Evolutionary conservation across 1,284 basidiomycete genomes (phyloP), one percentile per base, ranked within the genome.

Genomic region (Sporisorium graminicola): DNA sequence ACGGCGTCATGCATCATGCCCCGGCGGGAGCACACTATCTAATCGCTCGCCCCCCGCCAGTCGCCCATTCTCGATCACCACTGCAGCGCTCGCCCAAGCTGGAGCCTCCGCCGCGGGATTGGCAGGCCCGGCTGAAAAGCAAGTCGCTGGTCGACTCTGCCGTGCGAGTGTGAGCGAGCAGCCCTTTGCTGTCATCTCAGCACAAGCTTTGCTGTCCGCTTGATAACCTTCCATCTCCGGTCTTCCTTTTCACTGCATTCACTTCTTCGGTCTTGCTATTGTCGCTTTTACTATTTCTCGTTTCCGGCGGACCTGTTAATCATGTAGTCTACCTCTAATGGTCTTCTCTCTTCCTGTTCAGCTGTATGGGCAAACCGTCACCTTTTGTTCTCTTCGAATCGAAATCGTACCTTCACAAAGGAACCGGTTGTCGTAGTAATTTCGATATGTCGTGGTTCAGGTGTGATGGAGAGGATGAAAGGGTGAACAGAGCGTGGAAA

Each of bases 111-210:
- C 58, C 62, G 27, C 58, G 72, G n/a, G 66, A 74, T 37, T 74
- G 72, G 72, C 62, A 68, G n/a, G 33, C 42, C 2, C 62, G 62
- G 14, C 49, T 69, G 8, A 66, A 74, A n/a, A 65, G 58, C 63
- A 69, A 65, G 62, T 59, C 62, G 40, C 62, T 69, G 29, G 58
- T 69, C 43, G 62, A 69, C 33, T 65, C 65, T 27, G 58, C 61
- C 16, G 66, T 65, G 29, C 65, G 62, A 29, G 65, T 59, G 10
- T 72, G 54, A 42, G 13, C 3, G 12, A 4, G 35, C 22, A 31
- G 10, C 13, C 14, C 43, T 26, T 44, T 22, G 18, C 10, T 10
- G 29, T 31, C 29, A 31, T 10, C 3, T 33, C 4, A n/a, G n/a
- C n/a, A n/a, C n/a, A n/a, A n/a, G n/a, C 43, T 26, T 44, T 22